Percentiles rank a stretch among this genome's conserved stretches.
Evolutionary conservation across 345 rosid species (phyloP).

Genomic region (Gossypium herbaceum): DNA sequence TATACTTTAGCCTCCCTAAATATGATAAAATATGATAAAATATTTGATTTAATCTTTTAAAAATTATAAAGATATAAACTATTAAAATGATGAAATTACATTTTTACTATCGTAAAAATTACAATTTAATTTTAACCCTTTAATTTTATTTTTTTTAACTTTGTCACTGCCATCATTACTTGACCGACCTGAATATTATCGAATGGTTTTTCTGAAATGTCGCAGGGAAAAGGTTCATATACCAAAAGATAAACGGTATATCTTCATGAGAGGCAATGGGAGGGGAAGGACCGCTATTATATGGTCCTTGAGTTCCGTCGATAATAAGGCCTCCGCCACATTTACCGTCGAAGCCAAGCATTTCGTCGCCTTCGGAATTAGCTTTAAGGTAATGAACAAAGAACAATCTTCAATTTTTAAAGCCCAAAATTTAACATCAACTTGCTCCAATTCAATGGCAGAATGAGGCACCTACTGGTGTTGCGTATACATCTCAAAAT

Average conservation of each 20-base stretch:
- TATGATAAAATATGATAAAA: no score
- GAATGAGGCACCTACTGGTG: slow-evolving; percentile 88
- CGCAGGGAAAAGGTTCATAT: slow-evolving; percentile 70
- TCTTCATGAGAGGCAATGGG: slow-evolving; percentile 95
- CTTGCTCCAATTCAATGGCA: slow-evolving; percentile 13
- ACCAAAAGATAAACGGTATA: slow-evolving; percentile 63
- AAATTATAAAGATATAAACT: rapidly evolving
- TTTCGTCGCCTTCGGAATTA: slow-evolving; percentile 74
- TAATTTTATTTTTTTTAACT: no score
- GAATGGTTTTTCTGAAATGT: not conserved
- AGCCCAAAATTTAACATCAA: not conserved
- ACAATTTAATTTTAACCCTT: rapidly evolving
- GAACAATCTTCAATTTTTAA: no score
- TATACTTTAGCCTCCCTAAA: rapidly evolving
- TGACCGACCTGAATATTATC: no score
- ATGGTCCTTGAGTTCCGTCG: slow-evolving; percentile 49
- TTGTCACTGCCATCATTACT: no score
- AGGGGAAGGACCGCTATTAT: slow-evolving; percentile 63
- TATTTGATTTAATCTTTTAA: no score
- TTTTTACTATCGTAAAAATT: no score
- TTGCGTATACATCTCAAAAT: slow-evolving; percentile 89
- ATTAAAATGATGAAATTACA: no score
- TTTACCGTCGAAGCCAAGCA: slow-evolving; percentile 60
- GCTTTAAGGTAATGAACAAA: slow-evolving; percentile 51
- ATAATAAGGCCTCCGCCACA: slow-evolving; percentile 75